Evolutionary conservation across 169 alveolate species (phyloP).

Genomic region (Plasmodium cynomolgi): DNA sequence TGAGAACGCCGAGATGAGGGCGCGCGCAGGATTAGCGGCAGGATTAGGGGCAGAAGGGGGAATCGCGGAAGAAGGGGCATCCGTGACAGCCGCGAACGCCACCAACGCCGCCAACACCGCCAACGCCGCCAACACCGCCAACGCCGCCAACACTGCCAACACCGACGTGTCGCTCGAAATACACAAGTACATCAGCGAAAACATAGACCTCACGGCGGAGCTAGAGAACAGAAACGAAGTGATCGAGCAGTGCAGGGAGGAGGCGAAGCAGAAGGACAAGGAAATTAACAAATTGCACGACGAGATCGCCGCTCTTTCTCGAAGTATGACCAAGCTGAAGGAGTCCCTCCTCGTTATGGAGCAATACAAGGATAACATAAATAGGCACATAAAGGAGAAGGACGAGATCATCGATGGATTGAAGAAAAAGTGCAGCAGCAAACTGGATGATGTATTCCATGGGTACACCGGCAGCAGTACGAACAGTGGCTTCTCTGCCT

Average conservation of each 20-base stretch:
- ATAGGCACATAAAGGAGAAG: slow-evolving; percentile 43
- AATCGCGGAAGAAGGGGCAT: too few relatives aligned
- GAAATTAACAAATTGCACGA: slow-evolving; percentile 19
- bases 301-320: not conserved
- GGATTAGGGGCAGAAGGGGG: not conserved
- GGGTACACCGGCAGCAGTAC: not conserved
- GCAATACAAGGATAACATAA: slow-evolving; percentile 16
- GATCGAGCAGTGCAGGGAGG: slow-evolving; percentile 35
- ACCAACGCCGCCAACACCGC: too few relatives aligned
- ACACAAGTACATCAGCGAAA: slow-evolving; percentile 51
- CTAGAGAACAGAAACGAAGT: slow-evolving; percentile 49
- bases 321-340: slow-evolving; percentile 5
- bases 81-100: too few relatives aligned
- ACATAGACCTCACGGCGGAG: slow-evolving; percentile 59
- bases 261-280: slow-evolving; percentile 9
- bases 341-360: slow-evolving; percentile 48
- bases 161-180: slow-evolving; percentile 7
- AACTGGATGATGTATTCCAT: not conserved
- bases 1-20: not conserved
- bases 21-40: not conserved
- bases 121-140: too few relatives aligned
- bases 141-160: too few relatives aligned
- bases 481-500: not conserved
- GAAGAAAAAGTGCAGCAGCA: slow-evolving; percentile 1
- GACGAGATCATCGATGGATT: slow-evolving; percentile 42